These are phyloP conservation scores for Macrolepiota albuminosa DNA, from an alignment of 768 basidiomycete species.

Conservation along the genomic window DNA sequence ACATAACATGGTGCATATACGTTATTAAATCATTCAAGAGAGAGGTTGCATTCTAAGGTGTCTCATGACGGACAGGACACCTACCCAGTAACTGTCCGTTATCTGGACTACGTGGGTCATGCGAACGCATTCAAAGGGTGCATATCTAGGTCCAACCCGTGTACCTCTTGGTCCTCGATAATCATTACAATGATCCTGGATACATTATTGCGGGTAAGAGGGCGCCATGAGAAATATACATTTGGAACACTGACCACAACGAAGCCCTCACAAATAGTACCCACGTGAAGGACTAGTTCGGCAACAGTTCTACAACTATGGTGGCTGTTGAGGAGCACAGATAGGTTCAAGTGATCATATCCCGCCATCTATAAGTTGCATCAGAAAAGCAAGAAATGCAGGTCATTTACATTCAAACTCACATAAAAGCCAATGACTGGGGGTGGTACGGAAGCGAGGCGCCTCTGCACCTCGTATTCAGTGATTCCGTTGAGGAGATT, in stretches of 20 bases:
- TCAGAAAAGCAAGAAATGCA: background rate
- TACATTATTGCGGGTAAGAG: background rate
- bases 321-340: background rate
- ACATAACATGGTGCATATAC: background rate
- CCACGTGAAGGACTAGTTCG: background rate
- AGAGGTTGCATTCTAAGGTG: background rate
- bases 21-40: background rate
- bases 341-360: conserved; percentile 3
- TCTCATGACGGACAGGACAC: background rate
- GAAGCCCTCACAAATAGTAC: background rate
- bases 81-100: conserved; percentile 2
- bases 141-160: conserved; percentile 2
- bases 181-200: conserved; percentile 1
- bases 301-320: background rate
- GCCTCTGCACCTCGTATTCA: background rate
- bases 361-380: background rate
- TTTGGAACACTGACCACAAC: background rate
- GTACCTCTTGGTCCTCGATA: conserved; percentile 5
- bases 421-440: background rate
- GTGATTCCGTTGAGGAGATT: background rate
- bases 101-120: background rate
- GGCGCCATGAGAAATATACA: background rate
- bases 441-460: background rate
- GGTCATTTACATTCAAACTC: background rate
- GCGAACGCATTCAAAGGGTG: conserved; percentile 2